Evolutionary conservation across 2,329 filamentous ascomycete species (phyloP).

Genomic region (Paecilomyces formosus): DNA sequence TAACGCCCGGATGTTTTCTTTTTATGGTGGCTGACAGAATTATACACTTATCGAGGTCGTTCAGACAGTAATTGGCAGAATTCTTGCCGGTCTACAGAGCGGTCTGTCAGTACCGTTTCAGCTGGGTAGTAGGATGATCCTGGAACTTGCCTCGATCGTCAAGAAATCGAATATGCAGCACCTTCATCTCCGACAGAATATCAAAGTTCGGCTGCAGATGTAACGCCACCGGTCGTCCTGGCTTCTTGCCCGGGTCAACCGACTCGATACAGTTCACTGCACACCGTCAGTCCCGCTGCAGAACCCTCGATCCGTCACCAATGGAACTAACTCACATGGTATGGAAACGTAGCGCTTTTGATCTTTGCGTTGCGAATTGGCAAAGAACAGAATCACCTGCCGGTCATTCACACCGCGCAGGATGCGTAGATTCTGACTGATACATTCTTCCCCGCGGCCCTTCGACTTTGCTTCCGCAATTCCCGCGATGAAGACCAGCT

Average conservation of each 20-base stretch:
- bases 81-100: slow-evolving; percentile 17
- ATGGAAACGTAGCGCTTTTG: slow-evolving; percentile 35
- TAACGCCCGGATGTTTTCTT: neutral
- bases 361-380: slow-evolving; percentile 35
- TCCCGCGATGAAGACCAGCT: slow-evolving; percentile 32
- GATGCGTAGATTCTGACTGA: slow-evolving; percentile 37
- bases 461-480: slow-evolving; percentile 38
- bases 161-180: slow-evolving; percentile 30
- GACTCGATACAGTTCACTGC: slow-evolving; percentile 32
- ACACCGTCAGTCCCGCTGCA: slow-evolving; percentile 1
- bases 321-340: slow-evolving; percentile 20
- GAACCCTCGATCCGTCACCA: slow-evolving; percentile 1
- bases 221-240: slow-evolving; percentile 28
- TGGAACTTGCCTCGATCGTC: slow-evolving; percentile 28
- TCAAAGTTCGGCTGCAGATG: slow-evolving; percentile 34
- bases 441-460: slow-evolving; percentile 37
- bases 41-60: neutral
- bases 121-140: neutral
- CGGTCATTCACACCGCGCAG: slow-evolving; percentile 27
- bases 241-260: slow-evolving; percentile 32
- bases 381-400: slow-evolving; percentile 32
- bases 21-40: neutral
- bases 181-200: slow-evolving; percentile 31
- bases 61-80: slow-evolving; percentile 16
- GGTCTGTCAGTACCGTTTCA: neutral